Base-by-base conservation (phyloP, 495 filamentous ascomycete genomes). In the Friedmanniomyces endolithicus region DNA sequence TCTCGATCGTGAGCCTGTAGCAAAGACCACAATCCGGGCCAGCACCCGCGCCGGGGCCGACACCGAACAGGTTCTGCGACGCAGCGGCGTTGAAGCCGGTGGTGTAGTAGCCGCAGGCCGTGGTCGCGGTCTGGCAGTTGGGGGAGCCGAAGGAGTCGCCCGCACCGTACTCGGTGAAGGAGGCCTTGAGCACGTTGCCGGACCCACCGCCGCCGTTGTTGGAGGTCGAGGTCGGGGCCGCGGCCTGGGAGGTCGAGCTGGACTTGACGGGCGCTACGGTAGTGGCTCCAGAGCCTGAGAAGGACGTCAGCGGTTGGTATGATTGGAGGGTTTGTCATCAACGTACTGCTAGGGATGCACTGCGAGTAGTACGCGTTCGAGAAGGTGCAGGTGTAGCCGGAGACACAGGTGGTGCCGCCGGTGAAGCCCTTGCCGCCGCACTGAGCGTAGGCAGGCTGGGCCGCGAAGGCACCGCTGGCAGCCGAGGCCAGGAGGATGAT, bases 11-110 rank as follows among this genome's bases (percentile, higher is more conserved):
- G 33, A 71, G 54, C 43, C 59, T 60, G 50, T 60, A 71, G 59
- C 68, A 70, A 16, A 66, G 68, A 25, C 66, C 66, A 52, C 68
- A 71, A 17, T 57, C 68, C 0, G 60, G 66, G 14, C 68, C 68
- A 1, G 66, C 63, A 4, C 68, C 68, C 6, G 54, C 61, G 33
- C 66, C 68, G 6, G 68, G 63, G 1, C 59, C 65, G 39, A 66
- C 67, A 46, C 69, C 69, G 56, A 64, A 71, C 12, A 61, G 50
- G 37, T 69, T 69, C 49, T 71, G 68, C 2, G 67, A 69, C 24
- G 65, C 59, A 29, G 67, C 68, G 31, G 69, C 69, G 11, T 50
- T 43, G 59, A 50, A 63, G 40, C 61, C 50, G 23, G 50, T 22
- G 20, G 52, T 55, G 47, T 57, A 61, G 54, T 58, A 60, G 23